phyloP scores from a whole-genome alignment of 345 rosid species.

The Reutealis trisperma region DNA sequence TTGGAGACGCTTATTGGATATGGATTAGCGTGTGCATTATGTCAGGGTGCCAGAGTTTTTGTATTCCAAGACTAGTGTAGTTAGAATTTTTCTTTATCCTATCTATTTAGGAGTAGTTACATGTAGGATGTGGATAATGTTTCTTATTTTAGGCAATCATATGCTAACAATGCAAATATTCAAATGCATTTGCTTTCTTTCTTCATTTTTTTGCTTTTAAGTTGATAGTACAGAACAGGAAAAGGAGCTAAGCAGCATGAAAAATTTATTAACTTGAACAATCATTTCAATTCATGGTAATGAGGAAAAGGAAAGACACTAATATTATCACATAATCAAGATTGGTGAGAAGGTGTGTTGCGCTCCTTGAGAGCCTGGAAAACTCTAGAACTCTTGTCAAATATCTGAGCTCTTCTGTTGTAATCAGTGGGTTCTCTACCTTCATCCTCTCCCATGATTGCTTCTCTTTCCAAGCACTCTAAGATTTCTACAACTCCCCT shows the following conservation, averaged over 20 bases:
- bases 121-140: not conserved
- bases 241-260: no score
- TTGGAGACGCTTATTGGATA: not conserved
- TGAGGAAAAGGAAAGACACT: no score
- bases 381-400: slow-evolving; percentile 62
- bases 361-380: slow-evolving; percentile 61
- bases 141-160: not conserved
- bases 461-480: slow-evolving; percentile 79
- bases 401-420: slow-evolving; percentile 75
- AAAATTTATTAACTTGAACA: no score
- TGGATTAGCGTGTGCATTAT: not conserved
- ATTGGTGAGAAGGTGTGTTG: not conserved
- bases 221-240: not conserved
- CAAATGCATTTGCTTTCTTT: not conserved
- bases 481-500: slow-evolving; percentile 53
- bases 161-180: not conserved
- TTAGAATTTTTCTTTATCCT: not conserved
- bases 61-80: not conserved
- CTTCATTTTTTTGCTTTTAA: not conserved
- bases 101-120: not conserved
- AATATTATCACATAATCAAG: no score
- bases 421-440: slow-evolving; percentile 72
- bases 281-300: no score
- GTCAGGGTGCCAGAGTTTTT: not conserved
- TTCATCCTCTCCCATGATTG: slow-evolving; percentile 83